Evolutionary conservation across 2,329 filamentous ascomycete genomes (phyloP).

Genomic region (Xylaria sp.): DNA sequence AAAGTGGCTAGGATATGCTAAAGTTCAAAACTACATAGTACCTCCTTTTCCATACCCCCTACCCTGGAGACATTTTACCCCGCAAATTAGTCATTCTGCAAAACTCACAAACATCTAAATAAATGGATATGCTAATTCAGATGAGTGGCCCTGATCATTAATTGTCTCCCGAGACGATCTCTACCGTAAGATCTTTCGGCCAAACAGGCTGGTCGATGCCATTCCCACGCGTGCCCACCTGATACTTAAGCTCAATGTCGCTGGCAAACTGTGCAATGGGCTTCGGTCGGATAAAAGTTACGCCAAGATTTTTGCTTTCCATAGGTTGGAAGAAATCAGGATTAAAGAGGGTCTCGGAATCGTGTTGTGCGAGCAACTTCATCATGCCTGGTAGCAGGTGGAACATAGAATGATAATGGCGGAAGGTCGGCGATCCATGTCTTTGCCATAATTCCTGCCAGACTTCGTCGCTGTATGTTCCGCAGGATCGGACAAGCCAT

Average conservation of each 20-base stretch:
- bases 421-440: conserved; percentile 59
- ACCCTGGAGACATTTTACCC: too few species aligned
- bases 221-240: conserved; percentile 62
- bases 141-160: not conserved
- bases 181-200: conserved; percentile 56
- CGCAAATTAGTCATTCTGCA: too few species aligned
- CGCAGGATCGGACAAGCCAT: conserved; percentile 54
- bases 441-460: conserved; percentile 42
- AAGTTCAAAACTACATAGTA: too few species aligned
- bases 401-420: conserved; percentile 61
- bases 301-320: conserved; percentile 45
- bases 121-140: not conserved
- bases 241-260: conserved; percentile 55
- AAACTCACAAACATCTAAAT: too few species aligned
- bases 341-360: conserved; percentile 54
- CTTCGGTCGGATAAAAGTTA: conserved; percentile 53
- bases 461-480: conserved; percentile 50
- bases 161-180: conserved; percentile 46
- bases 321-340: conserved; percentile 58
- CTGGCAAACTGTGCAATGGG: conserved; percentile 56
- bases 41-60: too few species aligned
- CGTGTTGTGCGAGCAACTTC: conserved; percentile 53
- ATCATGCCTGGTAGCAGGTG: conserved; percentile 55
- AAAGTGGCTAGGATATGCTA: too few species aligned
- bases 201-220: conserved; percentile 59